These are phyloP conservation scores for Syzygium malaccense DNA, from an alignment of 441 rosid species.

Conservation along the genomic window DNA sequence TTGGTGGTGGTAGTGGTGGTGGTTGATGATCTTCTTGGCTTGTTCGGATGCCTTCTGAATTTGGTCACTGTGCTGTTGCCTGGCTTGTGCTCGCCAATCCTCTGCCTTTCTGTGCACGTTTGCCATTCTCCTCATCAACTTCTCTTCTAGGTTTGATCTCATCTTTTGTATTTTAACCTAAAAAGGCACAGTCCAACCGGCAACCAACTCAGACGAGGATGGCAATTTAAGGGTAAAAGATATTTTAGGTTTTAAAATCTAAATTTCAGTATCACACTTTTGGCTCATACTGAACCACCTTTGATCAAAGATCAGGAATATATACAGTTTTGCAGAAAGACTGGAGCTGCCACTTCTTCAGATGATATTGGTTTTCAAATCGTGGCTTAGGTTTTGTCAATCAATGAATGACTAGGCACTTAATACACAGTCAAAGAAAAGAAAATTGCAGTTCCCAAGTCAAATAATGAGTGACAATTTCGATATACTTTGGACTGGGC, in stretches of 20 bases:
- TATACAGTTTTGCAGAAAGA: neutral
- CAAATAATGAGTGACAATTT: neutral
- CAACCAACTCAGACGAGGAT: neutral
- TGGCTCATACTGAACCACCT: neutral
- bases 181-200: neutral
- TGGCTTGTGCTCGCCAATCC: slow-evolving; percentile 71
- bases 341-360: neutral
- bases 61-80: slow-evolving; percentile 57
- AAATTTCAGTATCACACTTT: neutral
- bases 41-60: slow-evolving; percentile 37
- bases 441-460: neutral
- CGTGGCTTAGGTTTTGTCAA: neutral
- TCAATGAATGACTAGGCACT: neutral
- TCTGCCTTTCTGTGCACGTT: slow-evolving; percentile 65
- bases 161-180: slow-evolving; percentile 88
- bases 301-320: neutral
- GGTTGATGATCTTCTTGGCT: slow-evolving; percentile 33
- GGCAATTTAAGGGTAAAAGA: no score
- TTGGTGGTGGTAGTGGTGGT: neutral
- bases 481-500: neutral
- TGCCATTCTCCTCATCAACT: slow-evolving; percentile 85
- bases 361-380: neutral
- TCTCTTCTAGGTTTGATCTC: slow-evolving; percentile 83
- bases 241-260: neutral
- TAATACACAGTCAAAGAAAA: neutral